Evolutionary conservation across 441 rosid genomes (phyloP), one percentile per base, ranked within the genome.

Genomic region (Flueggea neowawraea): DNA sequence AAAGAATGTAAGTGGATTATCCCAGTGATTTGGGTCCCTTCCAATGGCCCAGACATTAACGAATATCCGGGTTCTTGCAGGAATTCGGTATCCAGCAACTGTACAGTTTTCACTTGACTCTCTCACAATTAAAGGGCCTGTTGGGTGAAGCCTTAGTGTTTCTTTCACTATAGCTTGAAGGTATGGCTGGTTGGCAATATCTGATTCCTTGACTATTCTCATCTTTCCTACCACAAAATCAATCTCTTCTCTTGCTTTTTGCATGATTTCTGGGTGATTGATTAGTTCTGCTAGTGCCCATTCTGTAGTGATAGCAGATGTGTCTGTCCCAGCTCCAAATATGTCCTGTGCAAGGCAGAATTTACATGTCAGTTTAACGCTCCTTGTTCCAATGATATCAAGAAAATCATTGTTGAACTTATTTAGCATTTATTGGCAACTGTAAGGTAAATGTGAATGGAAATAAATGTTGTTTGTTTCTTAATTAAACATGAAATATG

Each of bases 11-110:
- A 69, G 68, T 5, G 96, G 87, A 51, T 76, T n/a, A n/a, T n/a
- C n/a, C n/a, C n/a, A n/a, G n/a, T n/a, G n/a, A n/a, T n/a, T n/a
- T n/a, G n/a, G n/a, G 36, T 87, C 88, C 57, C 91, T 81, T 0
- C 83, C 87, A 0, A 85, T 73, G 44, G 84, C 73, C 88, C 87
- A 87, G 13, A 80, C 54, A 49, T 89, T 87, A 11, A 87, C 73
- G 13, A 86, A 80, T 16, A 86, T 73, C 57, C 83, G 73, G 10
- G 94, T 80, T 60, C 74, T 73, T 0, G 85, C 75, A 1, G 93
- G 91, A 61, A 86, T 84, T n/a, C 63, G 63, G 6, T 69, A 88
- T 48, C 85, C 84, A 15, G 55, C 67, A 22, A 88, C 73, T 10
- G 8, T 57, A 15, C 95, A 84, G 52, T 76, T 84, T 54, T 85